Evolutionary conservation across 805 yeast species (phyloP), one percentile per base, ranked within the genome.

Genomic region (Jamesozyma jinghongensis): DNA sequence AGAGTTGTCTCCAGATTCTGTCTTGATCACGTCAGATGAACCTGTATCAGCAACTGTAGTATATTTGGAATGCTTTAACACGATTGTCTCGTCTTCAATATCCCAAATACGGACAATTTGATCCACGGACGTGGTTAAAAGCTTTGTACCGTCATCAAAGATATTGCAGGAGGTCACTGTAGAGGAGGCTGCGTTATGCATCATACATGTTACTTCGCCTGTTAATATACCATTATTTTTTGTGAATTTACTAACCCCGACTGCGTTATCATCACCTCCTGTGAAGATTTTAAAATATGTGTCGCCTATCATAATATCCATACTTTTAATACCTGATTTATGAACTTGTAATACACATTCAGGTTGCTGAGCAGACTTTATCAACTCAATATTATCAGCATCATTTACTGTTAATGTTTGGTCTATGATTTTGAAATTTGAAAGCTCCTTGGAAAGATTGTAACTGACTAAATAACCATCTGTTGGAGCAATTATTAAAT

Each of bases 31-130:
- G 38, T 69, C 85, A 22, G 78, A 61, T 35, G 86, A 78, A 0
- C 95, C 97, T 0, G 96, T 85, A 53, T 90, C 98, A 0, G 97
- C 94, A 28, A 87, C 76, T 0, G 95, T 80, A 1, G 95, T 85
- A 58, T 81, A 84, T 34, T 58, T 58, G 1, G 71, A 65, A 7
- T 70, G 68, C 1, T 35, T 41, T 22, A 75, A 41, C 3, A 33
- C 40, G 18, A 75, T 39, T 3, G 43, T 34, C 1, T 46, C 49
- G 0, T 48, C 50, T 1, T 52, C 41, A 7, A 61, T 56, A n/a
- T 52, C 55, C 97, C 97, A 88, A 4, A 71, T 38, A 40, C 81
- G 69, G 0, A 85, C 66, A 4, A 77, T 68, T 59, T 92, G 98
- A 52, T 92, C 98, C 3, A 86, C 94, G 0, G 95, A 81, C 0